A percentile compares a stretch with the other conserved stretches of the same genome.
These are phyloP conservation scores for Nicotiana noctiflora DNA, from an alignment of 257 asterid genomes.

Conservation along the genomic window DNA sequence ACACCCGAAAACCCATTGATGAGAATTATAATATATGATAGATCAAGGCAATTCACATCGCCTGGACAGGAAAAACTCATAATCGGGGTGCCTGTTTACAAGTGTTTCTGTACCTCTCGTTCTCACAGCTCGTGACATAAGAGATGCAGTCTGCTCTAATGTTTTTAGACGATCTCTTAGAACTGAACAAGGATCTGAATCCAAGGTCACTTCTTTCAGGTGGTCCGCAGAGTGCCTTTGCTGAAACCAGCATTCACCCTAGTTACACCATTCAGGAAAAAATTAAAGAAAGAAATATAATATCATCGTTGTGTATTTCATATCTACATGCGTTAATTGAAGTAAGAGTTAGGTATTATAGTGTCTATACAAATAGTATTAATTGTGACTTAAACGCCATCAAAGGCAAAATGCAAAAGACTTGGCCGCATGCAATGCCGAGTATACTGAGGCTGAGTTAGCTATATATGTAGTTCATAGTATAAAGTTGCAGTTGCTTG, in stretches of 20 bases:
- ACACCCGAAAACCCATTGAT: not conserved
- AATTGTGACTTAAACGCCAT: not conserved
- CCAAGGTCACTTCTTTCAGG: not conserved
- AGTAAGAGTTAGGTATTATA: not conserved
- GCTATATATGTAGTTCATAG: not conserved
- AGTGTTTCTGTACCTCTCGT: not conserved
- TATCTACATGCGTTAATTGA: not conserved
- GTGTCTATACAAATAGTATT: not conserved
- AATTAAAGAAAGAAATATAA: not conserved
- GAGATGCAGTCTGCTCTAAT: constrained; percentile 16
- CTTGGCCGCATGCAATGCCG: not conserved
- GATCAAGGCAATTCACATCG: not conserved
- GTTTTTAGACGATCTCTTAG: constrained; percentile 7
- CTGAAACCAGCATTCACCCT: constrained; percentile 27
- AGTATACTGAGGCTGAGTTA: not conserved
- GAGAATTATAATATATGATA: not conserved
- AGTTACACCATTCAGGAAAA: not conserved
- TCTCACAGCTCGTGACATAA: constrained; percentile 18
- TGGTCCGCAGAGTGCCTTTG: not conserved
- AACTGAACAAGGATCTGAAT: not conserved
- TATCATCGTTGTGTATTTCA: not conserved
- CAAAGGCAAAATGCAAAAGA: not conserved
- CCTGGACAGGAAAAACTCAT: constrained; percentile 22
- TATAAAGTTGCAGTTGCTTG: not conserved
- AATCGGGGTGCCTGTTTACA: constrained; percentile 19